Percentiles rank a stretch among this genome's conserved stretches.
phyloP scores from a whole-genome alignment of 345 rosid species.

The Citrus hindsii region DNA sequence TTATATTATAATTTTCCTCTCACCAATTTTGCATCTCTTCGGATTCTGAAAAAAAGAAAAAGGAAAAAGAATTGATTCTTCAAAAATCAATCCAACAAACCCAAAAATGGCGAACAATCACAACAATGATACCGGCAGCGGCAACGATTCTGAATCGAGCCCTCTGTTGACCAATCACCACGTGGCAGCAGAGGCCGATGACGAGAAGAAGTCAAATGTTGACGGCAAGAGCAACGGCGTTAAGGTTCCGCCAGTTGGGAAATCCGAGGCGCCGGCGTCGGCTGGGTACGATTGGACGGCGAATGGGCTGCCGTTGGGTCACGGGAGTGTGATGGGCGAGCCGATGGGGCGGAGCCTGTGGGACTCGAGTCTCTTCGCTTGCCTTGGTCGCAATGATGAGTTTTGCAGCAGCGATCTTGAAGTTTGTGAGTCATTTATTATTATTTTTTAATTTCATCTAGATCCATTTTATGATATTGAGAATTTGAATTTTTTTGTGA shows the following conservation, averaged over 20 bases:
- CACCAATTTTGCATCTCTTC: background rate
- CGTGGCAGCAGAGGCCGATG: constrained; percentile 8
- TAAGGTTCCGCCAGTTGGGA: constrained; percentile 13
- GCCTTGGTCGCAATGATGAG: constrained; percentile 87
- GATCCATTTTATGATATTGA: background rate
- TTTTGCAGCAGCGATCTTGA: constrained; percentile 98
- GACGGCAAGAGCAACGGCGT: constrained; percentile 12
- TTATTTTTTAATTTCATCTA: background rate
- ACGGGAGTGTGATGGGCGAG: constrained; percentile 88
- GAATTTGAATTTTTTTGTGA: background rate
- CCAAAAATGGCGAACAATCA: constrained; percentile 39
- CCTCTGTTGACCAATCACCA: constrained; percentile 55
- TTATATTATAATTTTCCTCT: background rate
- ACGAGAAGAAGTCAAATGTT: constrained; percentile 31
- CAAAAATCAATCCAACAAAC: background rate
- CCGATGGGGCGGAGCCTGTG: constrained; percentile 72
- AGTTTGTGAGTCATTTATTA: constrained; percentile 71
- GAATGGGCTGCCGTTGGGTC: constrained; percentile 68
- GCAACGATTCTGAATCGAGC: constrained; percentile 49
- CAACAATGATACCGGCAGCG: constrained; percentile 8
- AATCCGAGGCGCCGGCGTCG: background rate
- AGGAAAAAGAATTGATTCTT: background rate
- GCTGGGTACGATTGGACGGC: constrained; percentile 68
- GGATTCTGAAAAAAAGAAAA: background rate
- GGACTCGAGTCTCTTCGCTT: constrained; percentile 65